These are phyloP conservation scores for Teratosphaeria pseudoeucalypti DNA, from an alignment of 2,329 filamentous ascomycete species.

Conservation along the genomic window DNA sequence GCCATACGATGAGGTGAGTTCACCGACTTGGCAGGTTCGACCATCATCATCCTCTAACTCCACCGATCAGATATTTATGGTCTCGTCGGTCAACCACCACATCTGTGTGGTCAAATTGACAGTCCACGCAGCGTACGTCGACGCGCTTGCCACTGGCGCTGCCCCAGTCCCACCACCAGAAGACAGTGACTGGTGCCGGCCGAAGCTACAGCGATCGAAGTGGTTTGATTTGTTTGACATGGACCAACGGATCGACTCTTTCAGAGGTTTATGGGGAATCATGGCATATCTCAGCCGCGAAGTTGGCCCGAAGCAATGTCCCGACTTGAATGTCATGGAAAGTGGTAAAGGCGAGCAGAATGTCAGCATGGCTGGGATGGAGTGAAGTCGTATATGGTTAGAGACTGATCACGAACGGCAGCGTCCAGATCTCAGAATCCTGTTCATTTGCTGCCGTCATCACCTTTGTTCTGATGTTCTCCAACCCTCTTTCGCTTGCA, in stretches of 20 bases:
- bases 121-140: constrained; percentile 46
- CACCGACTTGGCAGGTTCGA: background rate
- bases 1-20: constrained; percentile 38
- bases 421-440: background rate
- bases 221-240: constrained; percentile 51
- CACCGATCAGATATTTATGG: constrained; percentile 44
- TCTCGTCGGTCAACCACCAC: constrained; percentile 54
- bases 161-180: constrained; percentile 15
- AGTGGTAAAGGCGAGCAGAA: background rate
- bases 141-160: constrained; percentile 41
- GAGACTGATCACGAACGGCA: background rate
- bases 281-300: constrained; percentile 41
- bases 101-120: constrained; percentile 49
- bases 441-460: background rate
- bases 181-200: constrained; percentile 38
- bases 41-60: background rate
- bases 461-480: background rate
- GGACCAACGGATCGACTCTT: constrained; percentile 45
- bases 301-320: background rate
- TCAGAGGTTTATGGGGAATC: constrained; percentile 48
- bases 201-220: constrained; percentile 43
- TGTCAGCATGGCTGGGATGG: background rate
- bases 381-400: background rate
- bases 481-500: background rate
- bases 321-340: background rate